Evolutionary conservation across 2,329 filamentous ascomycete species (phyloP), one percentile per base, ranked within the genome.

Genomic region (Leptographium procerum): DNA sequence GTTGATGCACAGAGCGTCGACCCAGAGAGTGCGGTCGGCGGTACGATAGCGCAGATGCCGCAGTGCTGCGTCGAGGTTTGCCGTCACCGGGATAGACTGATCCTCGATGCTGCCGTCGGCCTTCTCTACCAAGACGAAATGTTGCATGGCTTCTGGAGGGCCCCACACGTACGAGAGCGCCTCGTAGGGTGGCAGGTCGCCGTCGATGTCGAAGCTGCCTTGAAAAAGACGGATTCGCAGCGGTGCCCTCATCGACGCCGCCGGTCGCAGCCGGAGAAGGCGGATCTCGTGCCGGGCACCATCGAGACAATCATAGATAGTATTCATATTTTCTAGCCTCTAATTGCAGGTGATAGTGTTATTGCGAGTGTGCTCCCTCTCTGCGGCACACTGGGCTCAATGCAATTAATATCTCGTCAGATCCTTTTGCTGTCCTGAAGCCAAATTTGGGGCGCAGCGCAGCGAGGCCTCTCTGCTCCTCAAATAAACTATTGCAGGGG

Each of bases 1-100:
- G 55, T 64, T 60, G 61, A 63, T 62, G 56, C 62, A 64, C 6
- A 64, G 57, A n/a, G 61, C 59, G 28, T 64, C 62, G 48, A 64
- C 57, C 62, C 62, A 64, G 40, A 63, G 57, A 26, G 57, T 33
- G 24, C 57, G 55, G 43, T 45, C 16, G 14, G 7, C 33, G 4
- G 33, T 22, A 24, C 29, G 51, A 43, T 22, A 52, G 4, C 59
- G 61, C 24, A 62, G 59, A 13, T 61, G 52, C 7, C 61, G 55
- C 45, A 62, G 57, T 11, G 59, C 61, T 31, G 45, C 29, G 52
- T 59, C 57, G 54, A 62, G 59, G 52, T 61, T 59, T 14, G 57
- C 43, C 52, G 59, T 59, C 7, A 57, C 53, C 14, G 29, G 56
- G 40, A 61, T 43, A 2, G 54, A n/a, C 10, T 31, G 31, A 9